phyloP scores from a whole-genome alignment of 441 rosid species.

The Rhodomyrtus psidioides region DNA sequence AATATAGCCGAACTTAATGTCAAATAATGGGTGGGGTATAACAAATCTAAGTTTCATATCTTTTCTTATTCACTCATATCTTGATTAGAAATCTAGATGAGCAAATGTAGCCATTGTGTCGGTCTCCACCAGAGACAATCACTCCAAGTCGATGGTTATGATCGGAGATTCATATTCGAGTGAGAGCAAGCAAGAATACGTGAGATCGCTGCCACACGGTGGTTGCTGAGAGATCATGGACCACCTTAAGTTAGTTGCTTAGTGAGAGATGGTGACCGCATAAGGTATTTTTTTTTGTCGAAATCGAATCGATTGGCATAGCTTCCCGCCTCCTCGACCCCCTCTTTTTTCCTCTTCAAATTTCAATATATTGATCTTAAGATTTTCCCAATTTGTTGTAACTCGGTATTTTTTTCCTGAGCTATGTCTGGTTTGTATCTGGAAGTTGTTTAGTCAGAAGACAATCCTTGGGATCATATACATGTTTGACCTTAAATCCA shows the following conservation, averaged over 20 bases:
- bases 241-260: neutral
- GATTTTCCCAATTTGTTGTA: neutral
- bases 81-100: too few species aligned
- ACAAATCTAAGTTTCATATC: too few species aligned
- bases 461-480: fast-evolving
- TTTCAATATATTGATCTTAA: neutral
- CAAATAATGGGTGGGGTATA: too few species aligned
- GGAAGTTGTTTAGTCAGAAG: neutral
- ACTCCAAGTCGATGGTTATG: neutral
- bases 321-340: neutral
- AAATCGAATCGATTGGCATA: too few species aligned
- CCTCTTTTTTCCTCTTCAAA: neutral
- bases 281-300: neutral
- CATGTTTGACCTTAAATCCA: neutral
- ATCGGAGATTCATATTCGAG: neutral
- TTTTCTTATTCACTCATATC: too few species aligned
- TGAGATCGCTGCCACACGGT: neutral
- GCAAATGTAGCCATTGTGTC: too few species aligned
- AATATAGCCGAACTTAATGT: too few species aligned
- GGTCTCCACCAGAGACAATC: neutral
- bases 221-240: neutral
- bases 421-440: neutral
- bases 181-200: neutral
- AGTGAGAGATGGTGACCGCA: neutral
- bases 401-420: neutral